Base-by-base conservation (phyloP, 2,329 filamentous ascomycete genomes). In the Diaporthe longicolla region DNA sequence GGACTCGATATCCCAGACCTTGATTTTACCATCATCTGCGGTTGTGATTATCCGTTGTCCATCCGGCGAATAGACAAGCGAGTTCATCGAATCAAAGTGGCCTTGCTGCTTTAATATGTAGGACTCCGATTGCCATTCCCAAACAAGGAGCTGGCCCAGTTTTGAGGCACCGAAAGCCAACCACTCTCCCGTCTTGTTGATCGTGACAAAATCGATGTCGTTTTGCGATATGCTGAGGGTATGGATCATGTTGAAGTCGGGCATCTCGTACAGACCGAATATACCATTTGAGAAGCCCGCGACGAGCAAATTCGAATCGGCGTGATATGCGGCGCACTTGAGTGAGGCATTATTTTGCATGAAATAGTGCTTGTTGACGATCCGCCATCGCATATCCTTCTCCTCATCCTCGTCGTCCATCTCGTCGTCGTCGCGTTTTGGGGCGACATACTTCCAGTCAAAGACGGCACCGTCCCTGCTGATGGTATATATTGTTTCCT, bases 101-200 rank as follows among this genome's bases (percentile, higher is more conserved):
- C 96, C 97, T 83, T 98, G 97, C 81, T 99, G 97, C 84, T 99
- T 99, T 63, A 99, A 87, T 74, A 99, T 97, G 83, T 99, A 99
- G 8, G 96, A 98, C 83, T 99, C 97, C 0, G 97, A 99, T 82
- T 98, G 96, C 95, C 97, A 99, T 82, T 99, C 97, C 97, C 97
- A 99, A 5, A 99, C 97, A 5, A 99, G 86, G n/a, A 99, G 87
- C 81, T 99, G 97, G 0, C 97, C 97, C 7, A 98, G 89, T 79
- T 97, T 97, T 2, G 97, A 97, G 0, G 97, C 97, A 19, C 96
- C 97, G 82, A 99, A 98, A 0, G 97, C 97, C 29, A 99, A 86
- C 97, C 97, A 99, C 85, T 98, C 96, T 70, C 97, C 97, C 43
- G 93, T 94, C 82, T 94, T 93, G 85, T 98, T 99, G 80, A 98